These are phyloP conservation scores for Hypoxylon fragiforme DNA, from an alignment of 495 filamentous ascomycete genomes.

Conservation along the genomic window DNA sequence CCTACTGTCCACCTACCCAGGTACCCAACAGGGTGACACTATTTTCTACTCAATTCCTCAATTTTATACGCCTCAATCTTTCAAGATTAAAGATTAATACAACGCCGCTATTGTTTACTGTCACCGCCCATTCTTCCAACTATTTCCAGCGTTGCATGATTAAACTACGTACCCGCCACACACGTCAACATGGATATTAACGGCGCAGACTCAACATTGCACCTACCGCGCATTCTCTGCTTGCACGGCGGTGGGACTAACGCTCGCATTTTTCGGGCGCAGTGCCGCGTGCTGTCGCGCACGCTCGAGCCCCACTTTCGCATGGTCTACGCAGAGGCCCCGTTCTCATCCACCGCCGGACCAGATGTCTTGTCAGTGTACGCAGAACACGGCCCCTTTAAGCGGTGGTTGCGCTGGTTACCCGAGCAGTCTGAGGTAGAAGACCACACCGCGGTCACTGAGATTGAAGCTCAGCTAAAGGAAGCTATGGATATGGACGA, in stretches of 20 bases:
- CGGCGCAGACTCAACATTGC: slow-evolving; percentile 29
- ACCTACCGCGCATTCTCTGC: slow-evolving; percentile 66
- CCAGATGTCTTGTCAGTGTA: slow-evolving; percentile 58
- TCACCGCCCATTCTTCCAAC: too few relatives aligned
- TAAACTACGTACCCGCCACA: too few relatives aligned
- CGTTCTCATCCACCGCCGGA: slow-evolving; percentile 55
- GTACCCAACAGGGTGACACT: too few relatives aligned
- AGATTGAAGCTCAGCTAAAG: slow-evolving; percentile 41
- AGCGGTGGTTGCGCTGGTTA: slow-evolving; percentile 61
- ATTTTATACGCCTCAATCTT: too few relatives aligned
- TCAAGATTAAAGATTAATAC: too few relatives aligned
- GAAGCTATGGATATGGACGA: slow-evolving; percentile 45
- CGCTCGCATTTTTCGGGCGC: slow-evolving; percentile 59
- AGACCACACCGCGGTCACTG: slow-evolving; percentile 22
- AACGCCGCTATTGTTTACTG: too few relatives aligned
- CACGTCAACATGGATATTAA: slow-evolving; percentile 9
- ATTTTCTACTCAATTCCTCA: too few relatives aligned
- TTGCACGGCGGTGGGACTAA: slow-evolving; percentile 70
- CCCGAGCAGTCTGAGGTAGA: slow-evolving; percentile 52
- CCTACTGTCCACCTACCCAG: too few relatives aligned
- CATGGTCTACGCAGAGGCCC: slow-evolving; percentile 62
- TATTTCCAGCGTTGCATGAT: too few relatives aligned
- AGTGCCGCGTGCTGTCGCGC: slow-evolving; percentile 57
- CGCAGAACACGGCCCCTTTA: slow-evolving; percentile 58
- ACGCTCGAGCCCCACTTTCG: slow-evolving; percentile 56